These are phyloP conservation scores for Ogataea corticis DNA, from an alignment of 805 yeast genomes.

Conservation along the genomic window DNA sequence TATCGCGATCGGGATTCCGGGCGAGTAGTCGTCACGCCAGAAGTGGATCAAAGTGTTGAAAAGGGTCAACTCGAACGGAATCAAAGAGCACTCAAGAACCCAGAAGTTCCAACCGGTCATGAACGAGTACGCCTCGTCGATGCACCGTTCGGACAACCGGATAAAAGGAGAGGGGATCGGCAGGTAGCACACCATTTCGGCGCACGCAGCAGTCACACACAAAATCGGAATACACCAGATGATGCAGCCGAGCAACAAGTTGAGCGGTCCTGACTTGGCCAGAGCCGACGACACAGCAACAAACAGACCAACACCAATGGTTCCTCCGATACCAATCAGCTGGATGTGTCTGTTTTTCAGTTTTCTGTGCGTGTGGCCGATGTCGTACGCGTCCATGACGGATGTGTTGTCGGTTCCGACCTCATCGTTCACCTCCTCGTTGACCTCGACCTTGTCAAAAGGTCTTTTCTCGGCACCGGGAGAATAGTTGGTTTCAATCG, in stretches of 20 bases:
- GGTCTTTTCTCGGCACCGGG: slow-evolving; percentile 2
- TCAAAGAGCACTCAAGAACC: slow-evolving; percentile 47
- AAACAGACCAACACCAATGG: slow-evolving; percentile 48
- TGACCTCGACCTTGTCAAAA: slow-evolving; percentile 5
- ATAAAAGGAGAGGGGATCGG: slow-evolving; percentile 52
- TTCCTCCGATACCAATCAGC: slow-evolving; percentile 51
- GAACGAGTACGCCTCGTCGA: slow-evolving; percentile 46
- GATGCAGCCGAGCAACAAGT: slow-evolving; percentile 40
- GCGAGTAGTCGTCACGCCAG: slow-evolving; percentile 48
- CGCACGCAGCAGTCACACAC: slow-evolving; percentile 43
- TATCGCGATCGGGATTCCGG: slow-evolving; percentile 45
- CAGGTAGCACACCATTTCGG: slow-evolving; percentile 47
- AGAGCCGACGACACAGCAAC: slow-evolving; percentile 44
- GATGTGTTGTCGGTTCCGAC: slow-evolving; percentile 11
- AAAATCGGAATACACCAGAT: slow-evolving; percentile 46
- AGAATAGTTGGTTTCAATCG: not conserved
- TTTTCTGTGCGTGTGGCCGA: slow-evolving; percentile 32
- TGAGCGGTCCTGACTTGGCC: slow-evolving; percentile 43
- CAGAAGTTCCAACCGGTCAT: slow-evolving; percentile 53
- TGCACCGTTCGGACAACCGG: slow-evolving; percentile 46
- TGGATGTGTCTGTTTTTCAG: slow-evolving; percentile 46
- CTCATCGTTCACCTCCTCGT: slow-evolving; percentile 4
- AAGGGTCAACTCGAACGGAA: slow-evolving; percentile 50
- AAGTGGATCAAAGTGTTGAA: slow-evolving; percentile 48
- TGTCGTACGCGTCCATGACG: slow-evolving; percentile 12